Evolutionary conservation across 2,329 filamentous ascomycete genomes (phyloP).

Genomic region (Nemania sp.): DNA sequence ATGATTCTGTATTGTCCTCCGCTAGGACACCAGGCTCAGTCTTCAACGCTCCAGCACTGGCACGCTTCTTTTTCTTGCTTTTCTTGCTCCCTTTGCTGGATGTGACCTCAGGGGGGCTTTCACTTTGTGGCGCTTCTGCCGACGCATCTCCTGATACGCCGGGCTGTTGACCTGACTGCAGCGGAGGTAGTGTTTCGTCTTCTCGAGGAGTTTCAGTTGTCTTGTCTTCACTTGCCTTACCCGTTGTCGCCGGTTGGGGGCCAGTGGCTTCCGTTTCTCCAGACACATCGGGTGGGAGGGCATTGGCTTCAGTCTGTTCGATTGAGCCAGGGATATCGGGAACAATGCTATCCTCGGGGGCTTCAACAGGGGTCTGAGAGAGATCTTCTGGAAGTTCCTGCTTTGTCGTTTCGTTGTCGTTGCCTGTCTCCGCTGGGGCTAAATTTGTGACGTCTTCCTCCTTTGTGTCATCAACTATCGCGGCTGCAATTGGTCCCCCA

Average conservation of each 20-base stretch:
- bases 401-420: constrained; percentile 28
- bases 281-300: background rate
- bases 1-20: constrained; percentile 26
- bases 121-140: constrained; percentile 22
- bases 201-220: constrained; percentile 9
- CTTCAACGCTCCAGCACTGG: constrained; percentile 20
- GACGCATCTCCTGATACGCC: constrained; percentile 1
- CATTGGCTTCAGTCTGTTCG: constrained; percentile 2
- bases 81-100: constrained; percentile 11
- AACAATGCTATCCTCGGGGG: background rate
- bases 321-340: background rate
- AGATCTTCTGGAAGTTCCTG: constrained; percentile 14
- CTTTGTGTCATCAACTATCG: background rate
- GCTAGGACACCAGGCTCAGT: constrained; percentile 28
- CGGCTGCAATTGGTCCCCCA: background rate
- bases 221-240: constrained; percentile 30
- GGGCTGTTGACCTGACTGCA: constrained; percentile 5
- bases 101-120: constrained; percentile 13
- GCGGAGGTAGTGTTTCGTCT: constrained; percentile 1
- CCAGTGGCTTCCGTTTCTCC: constrained; percentile 16
- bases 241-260: constrained; percentile 38
- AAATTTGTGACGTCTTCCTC: constrained; percentile 7
- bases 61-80: constrained; percentile 26
- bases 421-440: constrained; percentile 30
- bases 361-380: constrained; percentile 9